Base-by-base conservation (phyloP, 306 rosid species). In the Macrotyloma uniflorum region DNA sequence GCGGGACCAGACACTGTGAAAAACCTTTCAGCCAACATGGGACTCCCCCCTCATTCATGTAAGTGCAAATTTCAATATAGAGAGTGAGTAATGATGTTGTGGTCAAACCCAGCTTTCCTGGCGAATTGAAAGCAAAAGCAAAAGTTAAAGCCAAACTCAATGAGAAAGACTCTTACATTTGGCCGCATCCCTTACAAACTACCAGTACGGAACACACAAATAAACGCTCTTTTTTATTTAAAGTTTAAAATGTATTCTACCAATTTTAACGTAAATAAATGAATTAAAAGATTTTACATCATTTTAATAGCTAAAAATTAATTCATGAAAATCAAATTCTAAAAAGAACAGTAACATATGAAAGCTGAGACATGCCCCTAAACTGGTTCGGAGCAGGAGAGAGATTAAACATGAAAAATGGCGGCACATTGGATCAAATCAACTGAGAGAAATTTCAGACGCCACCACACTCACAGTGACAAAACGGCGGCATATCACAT, bases 361-460 rank as follows among this genome's bases (percentile, higher is more conserved):
- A 22, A 22, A 1, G 36, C 36, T 14, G 66, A 63, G 47, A 1
- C 28, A 64, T 7, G 42, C 11, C 2, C 18, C 5, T 18, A 36
- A 30, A 5, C 46, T 8, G 36, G 49, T 71, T 19, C 64, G 63
- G 47, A 70, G 33, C 14, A 50, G 67, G 82, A 13, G 50, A 80
- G 78, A 79, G 43, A 57, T 54, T 53, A 42, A 23, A 47, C 50
- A 49, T 20, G 7, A 12, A 62, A 93, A 87, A 82, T 81, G 97
- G 97, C 96, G 94, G 97, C 97, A 87, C 89, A 86, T 77, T 85
- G 50, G 86, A 90, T 89, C 91, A 83, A 75, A 87, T 89, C 89
- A 75, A 80, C 67, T 77, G 87, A 87, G 49, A 51, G 74, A 23
- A 68, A 40, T 42, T 19, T 54, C 80, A 30, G 79, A 73, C 79